Base-by-base conservation (phyloP, 2,329 filamentous ascomycete genomes). In the Leptographium procerum region DNA sequence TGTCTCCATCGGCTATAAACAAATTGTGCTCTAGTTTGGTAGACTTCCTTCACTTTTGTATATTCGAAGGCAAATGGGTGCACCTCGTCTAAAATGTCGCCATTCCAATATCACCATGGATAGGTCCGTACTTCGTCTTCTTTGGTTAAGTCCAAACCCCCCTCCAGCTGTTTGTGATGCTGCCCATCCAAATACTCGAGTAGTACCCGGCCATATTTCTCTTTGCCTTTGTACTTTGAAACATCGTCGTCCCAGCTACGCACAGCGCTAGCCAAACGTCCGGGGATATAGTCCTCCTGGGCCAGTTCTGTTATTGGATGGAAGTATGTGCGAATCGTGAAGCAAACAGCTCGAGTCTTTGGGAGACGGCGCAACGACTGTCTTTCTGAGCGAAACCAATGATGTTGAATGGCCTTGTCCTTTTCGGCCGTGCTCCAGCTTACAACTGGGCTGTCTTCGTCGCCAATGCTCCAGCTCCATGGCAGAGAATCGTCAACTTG, bases 241-340 rank as follows among this genome's bases (percentile, higher is more conserved):
- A 94, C 88, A 71, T 90, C 85, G 50, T 86, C 83, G 1, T 86
- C 88, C 89, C 89, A 94, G 69, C 88, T 92, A 45, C 89, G 75
- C 4, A 95, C 73, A 6, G 88, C 89, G 64, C 86, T 89, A 2
- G 89, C 89, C 66, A 95, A 69, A 36, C 89, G 71, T 0, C 89
- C 89, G 0, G 89, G 89, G 0, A 95, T 88, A 68, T 88, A 88
- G 22, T 84, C 81, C 71, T 92, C 88, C 68, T 82, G 69, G 0
- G 73, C 83, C 59, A 92, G 80, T 19, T 85, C 82, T 0, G 77
- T 84, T 33, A 92, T 72, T 0, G 86, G 87, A 60, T 85, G 80
- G 66, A 92, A 91, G 69, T 92, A 92, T 0, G 88, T 92, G 14
- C 88, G 75, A 55, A 92, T 89, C 0, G 88, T 91, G 65, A 92